Evolutionary conservation across 306 rosid species (phyloP), one percentile per base, ranked within the genome.

Genomic region (Fragaria nilgerrensis): DNA sequence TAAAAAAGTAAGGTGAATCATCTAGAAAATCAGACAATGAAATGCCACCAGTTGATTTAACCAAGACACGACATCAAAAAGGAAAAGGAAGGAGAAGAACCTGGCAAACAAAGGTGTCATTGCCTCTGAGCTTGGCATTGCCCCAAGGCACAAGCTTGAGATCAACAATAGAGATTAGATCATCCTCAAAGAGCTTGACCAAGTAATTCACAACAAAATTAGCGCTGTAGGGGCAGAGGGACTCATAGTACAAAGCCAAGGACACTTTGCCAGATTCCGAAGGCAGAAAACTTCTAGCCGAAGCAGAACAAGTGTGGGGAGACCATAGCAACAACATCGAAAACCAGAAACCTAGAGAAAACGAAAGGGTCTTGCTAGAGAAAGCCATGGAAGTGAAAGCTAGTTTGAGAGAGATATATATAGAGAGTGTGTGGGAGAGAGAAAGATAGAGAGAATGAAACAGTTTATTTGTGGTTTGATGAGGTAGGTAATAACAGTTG

Each of bases 81-180:
- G n/a, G 52, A 29, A 44, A 65, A 34, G 78, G 69, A 20, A 13
- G 12, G 61, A 55, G 9, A 17, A 37, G 73, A 76, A 94, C 97
- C 93, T 92, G 98, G 84, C 98, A 94, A 72, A 13, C 79, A 79
- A 92, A 86, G 79, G 90, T 85, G 75, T 55, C 22, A 77, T 89
- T 92, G 82, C 58, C 56, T 61, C 74, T 85, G 75, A 89, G 79
- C 80, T 78, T 92, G 47, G 97, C 90, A 75, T 94, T 94, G 37
- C 97, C 97, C 91, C 95, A 95, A n/a, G 97, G 97, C 63, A 86
- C 82, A 67, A 95, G 96, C 29, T 81, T 86, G 73, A 95, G 97
- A 80, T 95, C 89, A 75, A 90, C 89, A 75, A 95, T 66, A 45
- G 91, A 71, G 71, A 84, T 70, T 14, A 95, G 89, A 44, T 88